These are phyloP conservation scores for Clarireedia hainanense DNA, from an alignment of 2,329 filamentous ascomycete genomes.

Conservation along the genomic window DNA sequence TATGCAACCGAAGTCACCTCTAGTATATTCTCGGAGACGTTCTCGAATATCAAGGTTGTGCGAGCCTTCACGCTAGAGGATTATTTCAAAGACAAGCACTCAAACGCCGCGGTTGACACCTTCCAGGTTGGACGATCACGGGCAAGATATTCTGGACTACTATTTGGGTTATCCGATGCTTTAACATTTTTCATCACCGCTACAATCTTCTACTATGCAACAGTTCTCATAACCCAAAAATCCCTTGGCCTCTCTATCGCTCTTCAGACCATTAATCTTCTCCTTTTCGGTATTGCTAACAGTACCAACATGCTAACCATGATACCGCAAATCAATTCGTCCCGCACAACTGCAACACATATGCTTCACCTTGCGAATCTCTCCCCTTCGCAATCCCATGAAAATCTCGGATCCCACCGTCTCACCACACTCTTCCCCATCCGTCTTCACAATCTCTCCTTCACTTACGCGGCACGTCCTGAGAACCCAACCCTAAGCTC, in stretches of 20 bases:
- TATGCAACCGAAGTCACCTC: constrained; percentile 51
- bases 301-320: constrained; percentile 61
- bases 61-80: constrained; percentile 65
- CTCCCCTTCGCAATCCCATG: constrained; percentile 29
- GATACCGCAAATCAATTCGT: constrained; percentile 73
- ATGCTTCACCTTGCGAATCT: constrained; percentile 64
- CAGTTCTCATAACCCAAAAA: constrained; percentile 48
- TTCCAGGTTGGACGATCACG: constrained; percentile 57
- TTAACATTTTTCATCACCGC: constrained; percentile 65
- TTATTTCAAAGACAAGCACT: constrained; percentile 61
- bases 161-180: constrained; percentile 73
- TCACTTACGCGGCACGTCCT: constrained; percentile 60
- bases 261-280: constrained; percentile 68
- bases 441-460: constrained; percentile 52
- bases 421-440: constrained; percentile 37
- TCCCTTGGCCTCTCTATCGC: constrained; percentile 48
- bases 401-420: constrained; percentile 41
- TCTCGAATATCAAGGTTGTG: constrained; percentile 73
- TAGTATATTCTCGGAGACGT: constrained; percentile 63
- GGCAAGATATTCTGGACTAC: constrained; percentile 57
- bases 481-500: constrained; percentile 48
- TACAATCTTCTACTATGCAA: constrained; percentile 78
- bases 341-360: constrained; percentile 63
- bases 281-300: constrained; percentile 76
- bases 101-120: constrained; percentile 40